Base-by-base conservation (phyloP, 2,329 filamentous ascomycete genomes). In the Botryosphaeria dothidea region DNA sequence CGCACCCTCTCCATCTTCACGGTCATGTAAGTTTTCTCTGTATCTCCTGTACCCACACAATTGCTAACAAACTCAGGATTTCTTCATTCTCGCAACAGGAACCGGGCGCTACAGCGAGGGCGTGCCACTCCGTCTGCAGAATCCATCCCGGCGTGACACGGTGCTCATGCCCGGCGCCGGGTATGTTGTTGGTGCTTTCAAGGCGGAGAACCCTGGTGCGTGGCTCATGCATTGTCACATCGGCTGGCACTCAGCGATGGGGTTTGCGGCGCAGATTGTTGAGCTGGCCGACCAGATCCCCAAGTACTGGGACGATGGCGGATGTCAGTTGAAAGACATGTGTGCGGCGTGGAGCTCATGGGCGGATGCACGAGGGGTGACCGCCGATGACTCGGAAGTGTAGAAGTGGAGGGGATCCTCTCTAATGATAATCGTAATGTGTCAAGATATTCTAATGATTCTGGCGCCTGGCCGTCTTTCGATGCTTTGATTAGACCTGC, bases 141-240 rank as follows among this genome's bases (percentile, higher is more conserved):
- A 80, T 48, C 78, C 79, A 0, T 71, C 74, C 1, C 75, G 78
- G 21, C 73, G 79, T 15, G 78, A 81, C 62, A 66, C 64, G 4
- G 76, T 90, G 0, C 84, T 90, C 1, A 77, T 92, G 0, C 84
- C 83, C n/a, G 88, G 89, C 0, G 68, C 67, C 4, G 79, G 78
- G 2, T 82, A 82, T 68, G 79, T 81, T 19, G 81, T 86, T 13
- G 71, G 86, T 17, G 84, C 85, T 21, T 85, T 85, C 73, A 72
- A 76, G 52, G 82, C 82, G 0, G 77, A 81, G 48, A 86, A 86
- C 71, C 84, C 85, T 0, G 85, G 85, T 3, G 68, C 71, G 43
- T 76, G 74, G 74, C 66, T 72, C 45, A 66, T 65, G 45, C 64
- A 65, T 41, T 63, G 62, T n/a, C 62, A 62, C 49, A 29, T 66